These are phyloP conservation scores for Syncephalastrum sp. DNA, from an alignment of 371 early-diverging fungal genomes.

Conservation along the genomic window DNA sequence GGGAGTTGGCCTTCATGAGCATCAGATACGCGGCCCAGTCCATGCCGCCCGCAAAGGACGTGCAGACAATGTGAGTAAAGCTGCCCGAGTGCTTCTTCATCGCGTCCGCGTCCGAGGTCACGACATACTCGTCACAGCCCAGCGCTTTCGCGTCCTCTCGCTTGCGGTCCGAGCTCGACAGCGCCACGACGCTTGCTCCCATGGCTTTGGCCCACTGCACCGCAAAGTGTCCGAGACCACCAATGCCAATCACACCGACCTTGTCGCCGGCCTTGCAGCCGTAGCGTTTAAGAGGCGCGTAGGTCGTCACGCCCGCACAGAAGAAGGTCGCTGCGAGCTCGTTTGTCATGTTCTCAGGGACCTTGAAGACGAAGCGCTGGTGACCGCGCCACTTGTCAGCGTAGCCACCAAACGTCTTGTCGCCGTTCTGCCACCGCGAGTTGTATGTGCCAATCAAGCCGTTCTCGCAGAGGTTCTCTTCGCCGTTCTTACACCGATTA, in stretches of 20 bases:
- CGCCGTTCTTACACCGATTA: constrained; percentile 20
- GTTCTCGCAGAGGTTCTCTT: constrained; percentile 24
- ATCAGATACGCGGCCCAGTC: constrained; percentile 41
- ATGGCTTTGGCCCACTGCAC: constrained; percentile 55
- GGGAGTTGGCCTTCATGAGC: constrained; percentile 44
- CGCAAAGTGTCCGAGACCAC: constrained; percentile 10
- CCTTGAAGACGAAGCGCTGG: constrained; percentile 52
- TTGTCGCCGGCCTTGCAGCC: constrained; percentile 42
- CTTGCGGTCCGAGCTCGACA: constrained; percentile 31
- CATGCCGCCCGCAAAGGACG: constrained; percentile 33
- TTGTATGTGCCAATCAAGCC: constrained; percentile 20
- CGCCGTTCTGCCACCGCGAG: constrained; percentile 52
- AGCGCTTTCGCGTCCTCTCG: constrained; percentile 29
- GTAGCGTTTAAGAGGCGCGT: constrained; percentile 53
- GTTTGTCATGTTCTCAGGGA: constrained; percentile 58
- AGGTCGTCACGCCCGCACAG: constrained; percentile 59
- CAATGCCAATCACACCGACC: constrained; percentile 68
- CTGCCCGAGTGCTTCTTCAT: constrained; percentile 9
- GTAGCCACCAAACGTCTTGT: constrained; percentile 64
- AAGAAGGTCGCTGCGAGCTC: constrained; percentile 56
- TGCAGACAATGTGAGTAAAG: constrained; percentile 25
- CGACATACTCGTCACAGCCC: constrained; percentile 33
- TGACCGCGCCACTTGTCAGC: constrained; percentile 62
- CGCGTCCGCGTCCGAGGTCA: constrained; percentile 17
- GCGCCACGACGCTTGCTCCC: constrained; percentile 57